A percentile compares a stretch with the other conserved stretches of the same genome.
phyloP scores from a whole-genome alignment of 495 filamentous ascomycete species.

The Thermochaetoides thermophila region DNA sequence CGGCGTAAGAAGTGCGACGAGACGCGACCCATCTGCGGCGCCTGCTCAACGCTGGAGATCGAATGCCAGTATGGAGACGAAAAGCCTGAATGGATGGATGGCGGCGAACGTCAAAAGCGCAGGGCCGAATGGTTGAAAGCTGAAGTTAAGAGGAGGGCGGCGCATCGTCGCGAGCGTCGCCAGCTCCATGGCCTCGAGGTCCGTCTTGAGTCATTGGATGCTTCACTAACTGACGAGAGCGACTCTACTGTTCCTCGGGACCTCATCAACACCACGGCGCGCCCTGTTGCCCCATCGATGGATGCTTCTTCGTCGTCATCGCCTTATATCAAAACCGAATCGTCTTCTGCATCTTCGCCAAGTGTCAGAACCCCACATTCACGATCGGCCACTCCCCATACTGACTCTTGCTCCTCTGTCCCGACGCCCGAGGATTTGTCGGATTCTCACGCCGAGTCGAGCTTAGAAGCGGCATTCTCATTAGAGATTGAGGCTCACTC shows the following conservation, averaged over 20 bases:
- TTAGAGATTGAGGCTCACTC: conserved; percentile 14
- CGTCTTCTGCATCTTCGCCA: no score
- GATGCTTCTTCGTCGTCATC: background rate
- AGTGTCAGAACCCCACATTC: background rate
- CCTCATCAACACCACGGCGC: conserved; percentile 1
- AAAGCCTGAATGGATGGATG: conserved; percentile 46
- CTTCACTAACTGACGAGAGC: conserved; percentile 9
- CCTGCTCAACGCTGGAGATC: conserved; percentile 32
- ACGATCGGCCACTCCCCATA: background rate
- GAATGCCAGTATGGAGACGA: conserved; percentile 31
- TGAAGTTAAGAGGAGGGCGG: conserved; percentile 34
- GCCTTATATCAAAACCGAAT: no score
- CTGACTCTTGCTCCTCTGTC: background rate
- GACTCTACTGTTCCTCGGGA: background rate
- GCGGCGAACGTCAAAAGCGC: conserved; percentile 30
- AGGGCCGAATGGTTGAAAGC: conserved; percentile 34
- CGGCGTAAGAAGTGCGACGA: conserved; percentile 43
- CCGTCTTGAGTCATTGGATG: conserved; percentile 24
- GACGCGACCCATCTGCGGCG: conserved; percentile 28
- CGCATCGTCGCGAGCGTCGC: conserved; percentile 24
- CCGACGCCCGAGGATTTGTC: background rate
- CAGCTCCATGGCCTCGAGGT: conserved; percentile 19
- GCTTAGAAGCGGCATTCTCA: background rate
- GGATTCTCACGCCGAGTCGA: background rate
- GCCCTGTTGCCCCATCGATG: background rate